phyloP scores from a whole-genome alignment of 2,329 filamentous ascomycete genomes.

The Ophiosphaerella korrae region DNA sequence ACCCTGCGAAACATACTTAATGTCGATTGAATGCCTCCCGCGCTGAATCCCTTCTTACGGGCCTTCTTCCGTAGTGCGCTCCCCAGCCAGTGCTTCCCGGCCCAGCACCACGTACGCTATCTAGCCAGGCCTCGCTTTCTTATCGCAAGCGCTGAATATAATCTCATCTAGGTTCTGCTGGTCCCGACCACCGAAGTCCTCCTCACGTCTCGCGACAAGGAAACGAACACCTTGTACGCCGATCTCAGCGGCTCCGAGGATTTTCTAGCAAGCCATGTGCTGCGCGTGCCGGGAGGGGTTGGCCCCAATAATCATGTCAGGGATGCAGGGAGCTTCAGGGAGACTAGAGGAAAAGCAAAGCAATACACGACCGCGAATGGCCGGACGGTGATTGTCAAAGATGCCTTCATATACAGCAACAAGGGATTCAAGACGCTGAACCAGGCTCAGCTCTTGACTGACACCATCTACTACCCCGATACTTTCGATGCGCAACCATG shows the following conservation, averaged over 20 bases:
- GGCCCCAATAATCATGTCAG: slow-evolving; percentile 55
- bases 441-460: slow-evolving; percentile 84
- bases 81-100: slow-evolving; percentile 85
- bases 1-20: slow-evolving; percentile 21
- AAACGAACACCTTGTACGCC: slow-evolving; percentile 75
- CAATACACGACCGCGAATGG: slow-evolving; percentile 93
- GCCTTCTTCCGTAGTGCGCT: slow-evolving; percentile 98
- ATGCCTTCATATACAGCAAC: slow-evolving; percentile 90
- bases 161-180: slow-evolving; percentile 68
- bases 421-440: slow-evolving; percentile 95
- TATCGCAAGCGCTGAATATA: slow-evolving; percentile 4
- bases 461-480: slow-evolving; percentile 87
- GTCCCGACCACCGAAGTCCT: slow-evolving; percentile 93
- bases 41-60: slow-evolving; percentile 93
- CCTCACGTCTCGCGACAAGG: slow-evolving; percentile 83
- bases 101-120: slow-evolving; percentile 76
- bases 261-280: slow-evolving; percentile 94
- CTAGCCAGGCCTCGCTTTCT: neutral
- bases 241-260: slow-evolving; percentile 90
- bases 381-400: slow-evolving; percentile 91
- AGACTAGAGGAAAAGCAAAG: slow-evolving; percentile 89
- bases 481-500: slow-evolving; percentile 89
- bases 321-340: slow-evolving; percentile 67
- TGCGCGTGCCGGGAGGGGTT: slow-evolving; percentile 72
- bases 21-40: slow-evolving; percentile 83